Evolutionary conservation across 2,329 filamentous ascomycete genomes (phyloP).

Genomic region (Sporothrix dimorphospora): DNA sequence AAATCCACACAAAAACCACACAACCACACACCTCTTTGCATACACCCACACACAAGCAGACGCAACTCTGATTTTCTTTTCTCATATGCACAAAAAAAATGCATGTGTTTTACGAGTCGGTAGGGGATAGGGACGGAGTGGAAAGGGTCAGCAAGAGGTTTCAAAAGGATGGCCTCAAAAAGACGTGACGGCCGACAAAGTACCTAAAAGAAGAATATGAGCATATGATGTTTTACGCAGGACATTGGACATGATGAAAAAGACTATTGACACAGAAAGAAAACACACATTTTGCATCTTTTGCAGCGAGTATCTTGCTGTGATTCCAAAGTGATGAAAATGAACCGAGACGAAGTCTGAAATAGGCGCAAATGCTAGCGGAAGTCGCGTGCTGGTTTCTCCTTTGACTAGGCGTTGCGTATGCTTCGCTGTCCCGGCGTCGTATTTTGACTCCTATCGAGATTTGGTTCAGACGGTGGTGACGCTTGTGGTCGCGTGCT

Average conservation of each 20-base stretch:
- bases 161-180: neutral
- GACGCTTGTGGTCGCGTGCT: too few species aligned
- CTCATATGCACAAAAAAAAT: conserved; percentile 18
- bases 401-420: too few species aligned
- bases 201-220: neutral
- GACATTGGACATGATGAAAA: conserved; percentile 19
- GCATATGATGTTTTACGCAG: conserved; percentile 20
- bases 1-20: neutral
- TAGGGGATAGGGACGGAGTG: neutral
- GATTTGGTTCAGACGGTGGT: too few species aligned
- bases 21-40: neutral
- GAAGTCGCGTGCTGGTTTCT: too few species aligned
- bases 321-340: too few species aligned
- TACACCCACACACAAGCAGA: neutral
- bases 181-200: neutral
- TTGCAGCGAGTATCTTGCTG: too few species aligned
- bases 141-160: neutral
- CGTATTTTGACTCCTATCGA: too few species aligned
- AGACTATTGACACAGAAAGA: neutral
- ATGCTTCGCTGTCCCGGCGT: too few species aligned
- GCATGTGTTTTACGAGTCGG: neutral
- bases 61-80: neutral
- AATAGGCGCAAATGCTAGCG: too few species aligned
- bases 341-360: too few species aligned
- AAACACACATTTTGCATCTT: neutral